phyloP scores from a whole-genome alignment of 1,284 basidiomycete genomes.

The Fomitopsis betulina region DNA sequence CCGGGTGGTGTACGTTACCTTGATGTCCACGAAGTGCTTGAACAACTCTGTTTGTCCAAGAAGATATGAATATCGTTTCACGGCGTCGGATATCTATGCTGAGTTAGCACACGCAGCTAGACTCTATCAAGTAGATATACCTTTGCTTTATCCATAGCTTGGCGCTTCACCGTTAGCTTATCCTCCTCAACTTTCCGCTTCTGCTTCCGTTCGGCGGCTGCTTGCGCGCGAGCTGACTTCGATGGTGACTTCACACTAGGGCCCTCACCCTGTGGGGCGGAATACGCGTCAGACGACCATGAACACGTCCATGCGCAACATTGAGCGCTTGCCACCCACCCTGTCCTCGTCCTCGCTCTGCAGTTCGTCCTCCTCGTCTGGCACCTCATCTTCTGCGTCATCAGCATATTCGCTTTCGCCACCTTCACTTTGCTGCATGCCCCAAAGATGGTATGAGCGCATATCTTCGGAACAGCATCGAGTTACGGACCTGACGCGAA shows the following conservation, averaged over 20 bases:
- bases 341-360: slow-evolving; percentile 50
- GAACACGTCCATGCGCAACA: slow-evolving; percentile 14
- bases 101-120: neutral
- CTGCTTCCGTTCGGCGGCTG: slow-evolving; percentile 45
- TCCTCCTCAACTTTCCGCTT: slow-evolving; percentile 67
- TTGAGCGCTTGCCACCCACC: slow-evolving; percentile 22
- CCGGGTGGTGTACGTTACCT: slow-evolving; percentile 42
- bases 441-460: slow-evolving; percentile 39
- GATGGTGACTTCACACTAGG: slow-evolving; percentile 32
- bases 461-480: slow-evolving; percentile 63
- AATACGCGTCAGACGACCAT: slow-evolving; percentile 5
- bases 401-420: slow-evolving; percentile 62
- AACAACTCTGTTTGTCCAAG: slow-evolving; percentile 95
- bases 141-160: slow-evolving; percentile 83
- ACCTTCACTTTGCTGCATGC: slow-evolving; percentile 72
- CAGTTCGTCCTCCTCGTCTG: slow-evolving; percentile 64
- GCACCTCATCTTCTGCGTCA: slow-evolving; percentile 32
- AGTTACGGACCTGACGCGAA: slow-evolving; percentile 67
- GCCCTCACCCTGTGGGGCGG: slow-evolving; percentile 20
- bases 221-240: slow-evolving; percentile 34
- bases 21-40: slow-evolving; percentile 94
- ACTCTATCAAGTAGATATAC: slow-evolving; percentile 30
- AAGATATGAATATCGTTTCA: slow-evolving; percentile 93
- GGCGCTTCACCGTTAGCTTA: slow-evolving; percentile 60
- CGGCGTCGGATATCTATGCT: slow-evolving; percentile 80